These are phyloP conservation scores for Penstemon eatonii DNA, from an alignment of 257 asterid species.

Conservation along the genomic window DNA sequence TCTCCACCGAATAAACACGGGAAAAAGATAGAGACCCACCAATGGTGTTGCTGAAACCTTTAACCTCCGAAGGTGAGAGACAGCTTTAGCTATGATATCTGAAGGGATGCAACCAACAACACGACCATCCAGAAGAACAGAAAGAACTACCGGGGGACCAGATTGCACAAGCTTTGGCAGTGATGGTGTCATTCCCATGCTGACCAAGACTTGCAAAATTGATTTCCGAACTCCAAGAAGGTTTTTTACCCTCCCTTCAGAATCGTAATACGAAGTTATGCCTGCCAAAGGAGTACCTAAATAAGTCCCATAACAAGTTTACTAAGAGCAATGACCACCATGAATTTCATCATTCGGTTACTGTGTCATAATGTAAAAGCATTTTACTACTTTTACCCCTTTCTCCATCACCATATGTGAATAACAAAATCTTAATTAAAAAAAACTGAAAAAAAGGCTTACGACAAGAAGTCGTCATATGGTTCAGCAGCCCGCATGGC, in stretches of 20 bases:
- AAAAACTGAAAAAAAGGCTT: slow-evolving; percentile 41
- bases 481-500: slow-evolving; percentile 97
- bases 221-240: slow-evolving; percentile 63
- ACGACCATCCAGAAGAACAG: slow-evolving; percentile 92
- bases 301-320: background rate
- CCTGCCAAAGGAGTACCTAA: slow-evolving; percentile 51
- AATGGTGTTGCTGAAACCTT: slow-evolving; percentile 64
- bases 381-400: background rate
- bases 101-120: slow-evolving; percentile 74
- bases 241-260: slow-evolving; percentile 68
- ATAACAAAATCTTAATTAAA: background rate
- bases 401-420: slow-evolving; percentile 6
- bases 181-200: slow-evolving; percentile 81
- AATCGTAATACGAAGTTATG: slow-evolving; percentile 75
- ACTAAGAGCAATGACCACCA: slow-evolving; percentile 10
- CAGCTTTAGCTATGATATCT: slow-evolving; percentile 62
- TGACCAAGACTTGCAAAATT: slow-evolving; percentile 51
- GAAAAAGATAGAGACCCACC: slow-evolving; percentile 46
- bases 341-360: background rate
- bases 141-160: slow-evolving; percentile 85
- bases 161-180: slow-evolving; percentile 73
- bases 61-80: slow-evolving; percentile 64
- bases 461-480: slow-evolving; percentile 92
- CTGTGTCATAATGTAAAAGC: background rate
- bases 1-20: slow-evolving; percentile 2